Percentiles rank a stretch among this genome's conserved stretches.
Evolutionary conservation across 345 rosid genomes (phyloP).

Genomic region (Anastatica hierochuntica): DNA sequence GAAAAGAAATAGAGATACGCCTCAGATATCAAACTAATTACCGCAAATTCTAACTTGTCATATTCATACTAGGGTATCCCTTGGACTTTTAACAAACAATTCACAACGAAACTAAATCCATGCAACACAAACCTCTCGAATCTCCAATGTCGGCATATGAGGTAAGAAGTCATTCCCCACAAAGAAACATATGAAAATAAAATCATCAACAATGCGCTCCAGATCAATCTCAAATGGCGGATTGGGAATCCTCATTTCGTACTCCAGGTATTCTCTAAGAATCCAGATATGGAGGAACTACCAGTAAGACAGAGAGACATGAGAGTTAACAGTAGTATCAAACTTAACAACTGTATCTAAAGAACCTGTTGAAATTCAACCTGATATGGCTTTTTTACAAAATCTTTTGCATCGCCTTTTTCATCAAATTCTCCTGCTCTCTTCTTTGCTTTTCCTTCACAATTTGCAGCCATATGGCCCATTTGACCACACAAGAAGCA

Average conservation of each 20-base stretch:
- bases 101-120: background rate
- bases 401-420: constrained; percentile 64
- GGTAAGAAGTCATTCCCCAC: constrained; percentile 99
- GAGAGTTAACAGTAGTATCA: constrained; percentile 1
- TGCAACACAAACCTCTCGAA: constrained; percentile 71
- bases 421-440: constrained; percentile 93
- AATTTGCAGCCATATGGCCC: constrained; percentile 82
- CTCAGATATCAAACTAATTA: background rate
- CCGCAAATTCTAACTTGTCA: background rate
- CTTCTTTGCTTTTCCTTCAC: constrained; percentile 83
- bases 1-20: background rate
- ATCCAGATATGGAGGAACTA: constrained; percentile 95
- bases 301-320: constrained; percentile 7
- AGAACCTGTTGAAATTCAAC: constrained; percentile 28
- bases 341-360: background rate
- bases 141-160: constrained; percentile 98
- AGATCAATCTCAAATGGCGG: constrained; percentile 65
- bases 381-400: constrained; percentile 86
- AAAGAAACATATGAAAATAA: constrained; percentile 95
- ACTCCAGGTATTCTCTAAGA: constrained; percentile 82
- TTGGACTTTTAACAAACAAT: too few species aligned
- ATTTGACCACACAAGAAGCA: constrained; percentile 94
- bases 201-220: constrained; percentile 91
- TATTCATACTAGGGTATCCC: too few species aligned
- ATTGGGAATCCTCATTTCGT: constrained; percentile 67